Percentiles rank a stretch among this genome's conserved stretches.
These are phyloP conservation scores for Boletus reticuloceps DNA, from an alignment of 768 basidiomycete species.

Conservation along the genomic window DNA sequence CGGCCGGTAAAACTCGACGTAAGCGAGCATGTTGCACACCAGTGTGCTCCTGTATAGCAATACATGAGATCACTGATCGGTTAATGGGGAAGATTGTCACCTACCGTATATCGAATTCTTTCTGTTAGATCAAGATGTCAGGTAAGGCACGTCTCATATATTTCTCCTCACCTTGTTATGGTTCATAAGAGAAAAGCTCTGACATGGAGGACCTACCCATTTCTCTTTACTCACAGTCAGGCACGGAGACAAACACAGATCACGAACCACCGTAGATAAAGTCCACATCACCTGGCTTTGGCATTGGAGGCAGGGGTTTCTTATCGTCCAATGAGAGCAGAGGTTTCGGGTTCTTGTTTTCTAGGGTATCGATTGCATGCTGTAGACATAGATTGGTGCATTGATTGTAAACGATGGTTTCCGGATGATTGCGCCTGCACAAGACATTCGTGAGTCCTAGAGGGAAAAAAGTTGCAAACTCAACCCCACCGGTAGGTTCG, in stretches of 20 bases:
- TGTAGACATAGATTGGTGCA: constrained; percentile 59
- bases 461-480: not conserved
- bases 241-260: not conserved
- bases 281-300: constrained; percentile 57
- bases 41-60: constrained; percentile 49
- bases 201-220: constrained; percentile 67
- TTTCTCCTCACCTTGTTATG: constrained; percentile 47
- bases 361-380: constrained; percentile 49
- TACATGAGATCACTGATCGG: not conserved
- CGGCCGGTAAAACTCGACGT: constrained; percentile 63
- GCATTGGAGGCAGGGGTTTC: constrained; percentile 45
- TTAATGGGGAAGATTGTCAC: not conserved
- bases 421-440: constrained; percentile 60
- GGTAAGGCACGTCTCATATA: not conserved
- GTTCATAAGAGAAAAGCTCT: constrained; percentile 67
- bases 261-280: constrained; percentile 70
- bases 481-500: constrained; percentile 54
- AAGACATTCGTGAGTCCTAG: not conserved
- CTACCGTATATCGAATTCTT: constrained; percentile 59
- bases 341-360: constrained; percentile 39
- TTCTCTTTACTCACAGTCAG: not conserved
- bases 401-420: constrained; percentile 60
- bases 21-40: constrained; percentile 68
- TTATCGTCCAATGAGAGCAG: constrained; percentile 42
- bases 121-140: constrained; percentile 33